Evolutionary conservation across 129 eudicot genomes (phyloP), one percentile per base, ranked within the genome.

Genomic region (Solidago caesia): DNA sequence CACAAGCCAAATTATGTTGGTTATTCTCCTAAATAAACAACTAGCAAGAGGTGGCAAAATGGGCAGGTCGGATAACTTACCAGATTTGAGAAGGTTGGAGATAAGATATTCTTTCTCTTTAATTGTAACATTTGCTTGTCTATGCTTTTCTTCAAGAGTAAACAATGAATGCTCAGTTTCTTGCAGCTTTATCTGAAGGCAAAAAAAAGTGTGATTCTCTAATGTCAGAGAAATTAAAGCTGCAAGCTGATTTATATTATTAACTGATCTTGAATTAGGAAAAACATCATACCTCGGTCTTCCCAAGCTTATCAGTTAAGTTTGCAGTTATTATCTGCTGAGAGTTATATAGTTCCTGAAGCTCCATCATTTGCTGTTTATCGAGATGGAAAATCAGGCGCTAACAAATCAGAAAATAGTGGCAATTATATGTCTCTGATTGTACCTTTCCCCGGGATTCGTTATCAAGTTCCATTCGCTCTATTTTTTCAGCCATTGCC

Each of bases 401-500:
- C 10, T 10, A 59, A 12, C 71, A 44, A 58, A 25, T 25, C 7
- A 39, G 26, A 15, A 41, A 10, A 73, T 9, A 5, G 59, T 11
- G 15, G 16, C 12, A 44, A n/a, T 26, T 71, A 49, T 10, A 6
- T 64, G 52, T 16, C 0, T 76, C 3, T 25, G 55, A 51, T 33
- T 77, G 57, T 89, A 95, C 99, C 99, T 95, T 95, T 82, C 94
- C 93, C 76, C 87, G 87, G 60, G 97, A 85, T 63, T 95, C 99
- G 25, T 78, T 81, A 81, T 95, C 99, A 77, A 87, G 89, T 72
- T 95, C 97, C 99, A 95, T 95, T 1, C 88, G 89, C 80, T 95
- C 99, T 74, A 95, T 92, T 68, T 89, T 95, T 76, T 95, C 99
- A 21, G 90, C 75, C 97, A 95, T 86, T 72, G 97, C 96, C 99